Evolutionary conservation across 306 rosid genomes (phyloP), one percentile per base, ranked within the genome.

Genomic region (Chamaecrista fasciculata): DNA sequence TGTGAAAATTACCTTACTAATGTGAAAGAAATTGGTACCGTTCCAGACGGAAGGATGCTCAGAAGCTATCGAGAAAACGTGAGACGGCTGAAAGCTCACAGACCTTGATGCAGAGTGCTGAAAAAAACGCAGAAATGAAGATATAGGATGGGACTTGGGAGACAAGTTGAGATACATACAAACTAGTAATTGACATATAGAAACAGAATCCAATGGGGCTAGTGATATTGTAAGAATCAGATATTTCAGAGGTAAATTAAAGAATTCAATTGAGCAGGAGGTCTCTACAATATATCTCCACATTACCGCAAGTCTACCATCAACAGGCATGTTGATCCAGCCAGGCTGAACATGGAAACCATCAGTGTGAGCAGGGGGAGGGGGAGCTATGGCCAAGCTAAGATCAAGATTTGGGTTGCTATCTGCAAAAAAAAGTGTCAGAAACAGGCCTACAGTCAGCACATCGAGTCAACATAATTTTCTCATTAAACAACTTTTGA

Each of bases 361-460:
- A 31, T 80, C 81, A 23, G 84, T 55, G 56, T 66, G 49, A 61
- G 78, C 81, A 44, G 89, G 90, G 21, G 96, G 91, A 50, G 93
- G 90, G 21, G 96, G 91, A 50, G 93, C 86, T 46, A 93, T 82
- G 19, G 87, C 97, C 84, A 93, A 82, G 74, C 84, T 91, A 69
- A 93, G 90, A 83, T 90, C 97, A 73, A 93, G 89, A 79, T 51
- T 80, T 42, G 73, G 93, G 71, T 80, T 66, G 55, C 58, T 26
- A 55, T 69, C 96, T 93, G 86, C 20, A 79, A 51, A 29, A 79
- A 51, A 29, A 50, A 61, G 47, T 29, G 12, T 19, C 37, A 64
- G 5, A 40, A 40, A 68, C 53, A 8, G 18, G 58, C 49, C 37
- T 1, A 23, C 20, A 50, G 57, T 42, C 39, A 57, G 34, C 24